Percentiles rank a stretch among this genome's conserved stretches.
Evolutionary conservation across 140 eudicot genomes (phyloP).

Genomic region (Cichorium intybus): DNA sequence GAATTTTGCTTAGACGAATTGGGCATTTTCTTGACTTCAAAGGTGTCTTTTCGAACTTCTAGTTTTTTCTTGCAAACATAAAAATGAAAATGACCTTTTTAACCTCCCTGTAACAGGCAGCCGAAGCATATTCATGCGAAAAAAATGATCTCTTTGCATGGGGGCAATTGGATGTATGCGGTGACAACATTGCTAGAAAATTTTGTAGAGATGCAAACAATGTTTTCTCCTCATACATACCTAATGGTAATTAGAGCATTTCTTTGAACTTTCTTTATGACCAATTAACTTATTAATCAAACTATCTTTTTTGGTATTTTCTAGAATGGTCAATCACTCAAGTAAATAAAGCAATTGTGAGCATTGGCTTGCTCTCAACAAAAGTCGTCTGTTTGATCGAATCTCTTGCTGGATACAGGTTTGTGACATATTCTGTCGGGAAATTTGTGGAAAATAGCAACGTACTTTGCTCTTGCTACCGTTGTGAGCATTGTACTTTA

Average conservation of each 20-base stretch:
- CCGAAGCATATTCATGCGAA: constrained; percentile 49
- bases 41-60: constrained; percentile 43
- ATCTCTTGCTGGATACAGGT: constrained; percentile 76
- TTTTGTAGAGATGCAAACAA: constrained; percentile 41
- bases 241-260: constrained; percentile 48
- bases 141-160: no score
- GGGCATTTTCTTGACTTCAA: constrained; percentile 68
- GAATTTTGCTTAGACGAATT: constrained; percentile 57
- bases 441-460: no score
- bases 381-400: constrained; percentile 68
- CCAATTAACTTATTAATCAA: neutral
- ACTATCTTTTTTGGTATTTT: neutral
- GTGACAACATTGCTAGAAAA: no score
- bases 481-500: no score
- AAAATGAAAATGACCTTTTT: constrained; percentile 1
- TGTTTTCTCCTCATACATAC: constrained; percentile 38
- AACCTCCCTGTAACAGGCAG: constrained; percentile 48
- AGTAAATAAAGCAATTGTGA: constrained; percentile 32
- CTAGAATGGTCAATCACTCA: constrained; percentile 28
- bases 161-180: no score
- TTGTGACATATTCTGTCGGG: no score
- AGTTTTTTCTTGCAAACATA: no score
- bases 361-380: constrained; percentile 44
- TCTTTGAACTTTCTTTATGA: no score
- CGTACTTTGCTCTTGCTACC: no score